Percentiles rank a stretch among this genome's conserved stretches.
Evolutionary conservation across 306 rosid species (phyloP).

Genomic region (Abrus precatorius): DNA sequence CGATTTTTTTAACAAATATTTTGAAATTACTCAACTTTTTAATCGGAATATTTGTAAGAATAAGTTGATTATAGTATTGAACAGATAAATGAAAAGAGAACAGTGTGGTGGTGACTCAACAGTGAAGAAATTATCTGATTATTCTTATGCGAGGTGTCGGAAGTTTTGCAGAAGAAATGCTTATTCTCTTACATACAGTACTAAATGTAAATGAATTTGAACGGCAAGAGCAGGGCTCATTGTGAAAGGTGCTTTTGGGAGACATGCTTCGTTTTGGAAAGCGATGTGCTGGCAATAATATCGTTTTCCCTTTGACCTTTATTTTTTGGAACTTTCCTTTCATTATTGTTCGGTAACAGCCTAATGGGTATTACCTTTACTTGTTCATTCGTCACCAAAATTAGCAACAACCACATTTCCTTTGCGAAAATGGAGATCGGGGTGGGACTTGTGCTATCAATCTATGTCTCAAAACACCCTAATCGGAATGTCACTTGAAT

Average conservation of each 20-base stretch:
- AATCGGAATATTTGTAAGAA: too few relatives aligned
- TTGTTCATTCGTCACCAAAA: slow-evolving; percentile 16
- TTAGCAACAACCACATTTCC: slow-evolving; percentile 27
- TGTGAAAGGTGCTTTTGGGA: slow-evolving; percentile 9
- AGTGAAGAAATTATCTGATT: too few relatives aligned
- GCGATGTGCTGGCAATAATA: slow-evolving; percentile 10
- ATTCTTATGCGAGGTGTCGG: too few relatives aligned
- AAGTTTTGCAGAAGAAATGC: too few relatives aligned
- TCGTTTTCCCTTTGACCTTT: slow-evolving; percentile 40
- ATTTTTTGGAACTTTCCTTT: slow-evolving; percentile 25
- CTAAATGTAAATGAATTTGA: neutral
- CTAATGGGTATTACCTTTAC: neutral
- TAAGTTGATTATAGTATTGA: too few relatives aligned
- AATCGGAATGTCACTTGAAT: neutral
- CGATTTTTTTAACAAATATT: too few relatives aligned
- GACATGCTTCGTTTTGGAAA: slow-evolving; percentile 20
- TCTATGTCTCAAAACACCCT: slow-evolving; percentile 11
- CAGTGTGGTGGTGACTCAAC: too few relatives aligned
- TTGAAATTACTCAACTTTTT: too few relatives aligned
- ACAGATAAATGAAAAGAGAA: too few relatives aligned
- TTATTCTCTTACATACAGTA: neutral
- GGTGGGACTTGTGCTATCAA: slow-evolving; percentile 13
- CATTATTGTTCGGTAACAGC: slow-evolving; percentile 2
- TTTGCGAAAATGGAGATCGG: neutral
- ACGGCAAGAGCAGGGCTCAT: neutral